These are phyloP conservation scores for Serendipita vermifera DNA, from an alignment of 768 basidiomycete genomes.

Conservation along the genomic window DNA sequence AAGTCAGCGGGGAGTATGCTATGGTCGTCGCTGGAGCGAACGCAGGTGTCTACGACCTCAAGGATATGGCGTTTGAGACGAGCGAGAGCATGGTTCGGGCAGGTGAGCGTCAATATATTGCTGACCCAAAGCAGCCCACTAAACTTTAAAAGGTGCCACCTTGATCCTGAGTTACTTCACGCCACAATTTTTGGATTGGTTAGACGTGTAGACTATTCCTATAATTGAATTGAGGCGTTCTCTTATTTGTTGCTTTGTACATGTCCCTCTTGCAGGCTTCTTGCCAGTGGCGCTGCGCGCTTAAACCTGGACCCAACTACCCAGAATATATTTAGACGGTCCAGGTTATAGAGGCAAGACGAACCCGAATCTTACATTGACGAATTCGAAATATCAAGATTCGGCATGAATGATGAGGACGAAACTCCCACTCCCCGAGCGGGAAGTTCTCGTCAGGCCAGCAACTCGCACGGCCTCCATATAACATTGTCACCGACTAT, in stretches of 20 bases:
- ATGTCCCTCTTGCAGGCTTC: too few relatives aligned
- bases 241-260: neutral
- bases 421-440: neutral
- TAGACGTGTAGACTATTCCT: conserved; percentile 24
- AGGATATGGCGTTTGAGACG: conserved; percentile 88
- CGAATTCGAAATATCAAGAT: too few relatives aligned
- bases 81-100: conserved; percentile 86
- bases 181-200: conserved; percentile 87
- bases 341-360: too few relatives aligned
- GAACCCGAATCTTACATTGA: too few relatives aligned
- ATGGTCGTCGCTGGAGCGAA: conserved; percentile 92
- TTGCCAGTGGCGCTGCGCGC: too few relatives aligned
- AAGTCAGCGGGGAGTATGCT: conserved; percentile 94
- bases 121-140: neutral
- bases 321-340: too few relatives aligned
- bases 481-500: too few relatives aligned
- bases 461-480: too few relatives aligned
- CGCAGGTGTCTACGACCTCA: conserved; percentile 87
- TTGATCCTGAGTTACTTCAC: conserved; percentile 93
- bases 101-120: conserved; percentile 36
- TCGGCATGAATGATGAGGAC: too few relatives aligned
- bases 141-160: conserved; percentile 50
- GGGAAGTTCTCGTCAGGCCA: neutral
- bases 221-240: neutral
- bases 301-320: too few relatives aligned